phyloP scores from a whole-genome alignment of 768 basidiomycete species.

The Auricularia auricula-judae region DNA sequence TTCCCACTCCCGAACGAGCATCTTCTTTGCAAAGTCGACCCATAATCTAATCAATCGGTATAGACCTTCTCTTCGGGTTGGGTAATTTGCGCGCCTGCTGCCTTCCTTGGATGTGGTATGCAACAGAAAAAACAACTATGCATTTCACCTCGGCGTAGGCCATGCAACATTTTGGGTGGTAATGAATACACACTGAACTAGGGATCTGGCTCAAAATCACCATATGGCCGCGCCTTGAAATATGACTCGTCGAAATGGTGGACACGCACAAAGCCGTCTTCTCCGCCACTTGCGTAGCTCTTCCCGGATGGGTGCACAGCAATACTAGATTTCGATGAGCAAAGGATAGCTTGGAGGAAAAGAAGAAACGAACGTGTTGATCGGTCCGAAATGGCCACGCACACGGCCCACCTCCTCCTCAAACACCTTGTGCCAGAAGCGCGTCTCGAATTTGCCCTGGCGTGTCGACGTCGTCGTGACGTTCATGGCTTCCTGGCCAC shows the following conservation, averaged over 20 bases:
- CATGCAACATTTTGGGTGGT: no score
- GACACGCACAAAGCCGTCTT: conserved; percentile 89
- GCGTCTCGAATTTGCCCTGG: conserved; percentile 95
- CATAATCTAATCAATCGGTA: no score
- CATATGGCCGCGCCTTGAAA: conserved; percentile 85
- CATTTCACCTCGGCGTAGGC: no score
- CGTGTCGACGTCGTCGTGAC: conserved; percentile 91
- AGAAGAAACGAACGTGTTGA: conserved; percentile 70
- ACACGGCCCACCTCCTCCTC: conserved; percentile 97
- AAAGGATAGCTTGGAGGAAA: neutral
- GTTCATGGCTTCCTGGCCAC: conserved; percentile 95
- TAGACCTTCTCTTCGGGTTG: no score
- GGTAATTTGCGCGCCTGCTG: no score
- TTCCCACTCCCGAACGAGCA: no score
- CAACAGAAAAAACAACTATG: no score
- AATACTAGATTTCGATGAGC: conserved; percentile 41
- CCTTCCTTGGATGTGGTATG: no score
- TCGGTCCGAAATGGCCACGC: conserved; percentile 93
- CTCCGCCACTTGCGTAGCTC: conserved; percentile 87
- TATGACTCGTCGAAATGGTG: conserved; percentile 94
- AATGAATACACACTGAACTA: conserved; percentile 15
- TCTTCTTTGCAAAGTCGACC: no score
- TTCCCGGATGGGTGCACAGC: conserved; percentile 86
- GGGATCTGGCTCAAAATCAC: conserved; percentile 69
- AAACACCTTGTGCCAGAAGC: conserved; percentile 96